Conservation (phyloP, 352 stramenopile species). For the Pythium brassicae region DNA sequence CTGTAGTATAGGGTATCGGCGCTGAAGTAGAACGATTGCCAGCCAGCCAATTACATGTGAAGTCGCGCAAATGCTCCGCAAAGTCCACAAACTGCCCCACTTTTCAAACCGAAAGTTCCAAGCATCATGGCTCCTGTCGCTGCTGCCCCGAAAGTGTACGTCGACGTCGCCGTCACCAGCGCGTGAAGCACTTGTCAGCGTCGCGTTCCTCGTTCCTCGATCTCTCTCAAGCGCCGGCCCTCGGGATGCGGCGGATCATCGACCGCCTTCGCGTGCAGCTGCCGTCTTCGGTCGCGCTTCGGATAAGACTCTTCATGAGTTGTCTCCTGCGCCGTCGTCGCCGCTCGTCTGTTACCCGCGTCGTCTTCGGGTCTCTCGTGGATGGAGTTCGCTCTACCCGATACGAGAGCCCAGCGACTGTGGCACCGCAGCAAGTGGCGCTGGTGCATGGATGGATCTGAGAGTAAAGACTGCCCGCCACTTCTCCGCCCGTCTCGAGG, state of each 20-base stretch:
- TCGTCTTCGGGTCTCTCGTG: not conserved
- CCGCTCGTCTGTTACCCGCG: not conserved
- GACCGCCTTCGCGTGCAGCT: not conserved
- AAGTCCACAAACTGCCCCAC: conserved; percentile 22
- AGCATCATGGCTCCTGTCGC: conserved; percentile 67
- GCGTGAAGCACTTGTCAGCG: too few relatives aligned
- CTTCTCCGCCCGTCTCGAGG: not conserved
- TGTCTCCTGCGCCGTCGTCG: conserved; percentile 33
- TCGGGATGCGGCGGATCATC: not conserved
- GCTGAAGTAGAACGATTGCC: not conserved
- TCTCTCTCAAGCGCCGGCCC: too few relatives aligned
- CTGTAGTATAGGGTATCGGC: not conserved
- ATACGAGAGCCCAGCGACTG: too few relatives aligned
- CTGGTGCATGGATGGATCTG: conserved; percentile 67
- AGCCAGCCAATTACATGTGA: conserved; percentile 28
- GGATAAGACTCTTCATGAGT: conserved; percentile 30
- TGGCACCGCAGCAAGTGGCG: not conserved
- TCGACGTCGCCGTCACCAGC: conserved; percentile 34
- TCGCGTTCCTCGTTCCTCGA: too few relatives aligned
- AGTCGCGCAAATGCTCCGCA: not conserved
- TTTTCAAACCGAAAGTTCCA: conserved; percentile 90
- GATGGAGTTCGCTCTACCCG: too few relatives aligned
- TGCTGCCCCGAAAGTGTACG: conserved; percentile 80
- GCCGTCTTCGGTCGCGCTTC: conserved; percentile 6
- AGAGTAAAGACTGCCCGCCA: conserved; percentile 63